A percentile compares a stretch with the other conserved stretches of the same genome.
Conservation (phyloP, 2,329 filamentous ascomycete genomes). For the Zymoseptoria tritici region DNA sequence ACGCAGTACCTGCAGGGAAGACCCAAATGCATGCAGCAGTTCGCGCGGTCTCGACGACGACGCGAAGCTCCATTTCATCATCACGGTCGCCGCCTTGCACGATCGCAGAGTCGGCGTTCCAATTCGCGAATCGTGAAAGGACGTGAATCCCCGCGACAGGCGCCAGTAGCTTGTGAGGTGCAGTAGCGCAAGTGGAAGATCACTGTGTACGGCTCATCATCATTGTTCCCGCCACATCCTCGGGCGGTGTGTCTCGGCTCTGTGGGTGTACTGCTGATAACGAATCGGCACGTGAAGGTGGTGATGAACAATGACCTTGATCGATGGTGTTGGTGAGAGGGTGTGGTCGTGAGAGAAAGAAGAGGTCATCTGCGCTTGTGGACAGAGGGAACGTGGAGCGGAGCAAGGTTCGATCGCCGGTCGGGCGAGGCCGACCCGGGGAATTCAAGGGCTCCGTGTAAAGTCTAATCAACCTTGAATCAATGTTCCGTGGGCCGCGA, state of each 20-base stretch:
- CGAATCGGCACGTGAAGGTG: neutral
- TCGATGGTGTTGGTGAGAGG: neutral
- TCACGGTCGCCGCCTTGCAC: neutral
- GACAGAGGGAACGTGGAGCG: neutral
- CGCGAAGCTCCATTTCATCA: neutral
- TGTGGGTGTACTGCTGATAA: neutral
- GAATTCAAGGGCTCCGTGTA: neutral
- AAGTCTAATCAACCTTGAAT: no score
- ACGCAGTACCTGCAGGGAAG: neutral
- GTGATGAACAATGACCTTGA: neutral
- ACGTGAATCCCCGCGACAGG: neutral
- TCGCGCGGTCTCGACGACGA: neutral
- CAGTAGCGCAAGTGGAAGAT: neutral
- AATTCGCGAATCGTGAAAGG: neutral
- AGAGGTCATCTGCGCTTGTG: neutral
- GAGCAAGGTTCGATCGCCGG: neutral
- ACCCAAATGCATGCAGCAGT: neutral
- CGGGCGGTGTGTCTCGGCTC: neutral
- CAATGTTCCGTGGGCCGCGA: no score
- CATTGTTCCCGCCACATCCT: neutral
- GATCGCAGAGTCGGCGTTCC: neutral
- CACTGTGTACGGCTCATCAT: neutral
- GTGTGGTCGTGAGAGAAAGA: neutral
- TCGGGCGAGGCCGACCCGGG: neutral
- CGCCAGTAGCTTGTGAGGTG: neutral